Evolutionary conservation across 805 yeast species (phyloP).

Genomic region (Candida gorgasii): DNA sequence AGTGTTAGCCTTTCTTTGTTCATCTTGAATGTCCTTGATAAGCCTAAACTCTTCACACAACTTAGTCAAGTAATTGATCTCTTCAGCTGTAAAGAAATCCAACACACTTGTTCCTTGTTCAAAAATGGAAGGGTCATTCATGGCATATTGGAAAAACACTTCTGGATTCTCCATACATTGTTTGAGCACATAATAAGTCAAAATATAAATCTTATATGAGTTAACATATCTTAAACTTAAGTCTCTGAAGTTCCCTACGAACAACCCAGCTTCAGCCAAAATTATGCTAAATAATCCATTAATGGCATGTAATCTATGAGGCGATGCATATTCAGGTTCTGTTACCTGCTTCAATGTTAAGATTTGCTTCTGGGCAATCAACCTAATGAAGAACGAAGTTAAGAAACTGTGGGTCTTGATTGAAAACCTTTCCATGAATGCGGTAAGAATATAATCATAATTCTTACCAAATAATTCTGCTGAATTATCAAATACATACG

Average conservation of each 20-base stretch:
- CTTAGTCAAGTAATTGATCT: constrained; percentile 34
- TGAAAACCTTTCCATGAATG: constrained; percentile 39
- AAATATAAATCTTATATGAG: constrained; percentile 42
- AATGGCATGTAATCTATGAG: constrained; percentile 30
- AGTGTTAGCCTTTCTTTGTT: constrained; percentile 12
- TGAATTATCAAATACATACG: constrained; percentile 43
- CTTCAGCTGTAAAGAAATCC: constrained; percentile 36
- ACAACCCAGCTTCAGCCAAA: constrained; percentile 40
- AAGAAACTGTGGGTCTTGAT: constrained; percentile 41
- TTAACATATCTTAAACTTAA: constrained; percentile 39
- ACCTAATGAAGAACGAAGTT: constrained; percentile 39
- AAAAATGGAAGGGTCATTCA: constrained; percentile 26
- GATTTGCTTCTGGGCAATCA: constrained; percentile 38
- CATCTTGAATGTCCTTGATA: constrained; percentile 33
- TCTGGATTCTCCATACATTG: constrained; percentile 45
- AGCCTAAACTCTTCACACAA: constrained; percentile 40
- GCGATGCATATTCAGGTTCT: constrained; percentile 16
- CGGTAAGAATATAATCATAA: constrained; percentile 38
- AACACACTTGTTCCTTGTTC: constrained; percentile 42
- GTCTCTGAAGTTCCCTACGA: constrained; percentile 42
- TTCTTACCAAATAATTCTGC: constrained; percentile 42
- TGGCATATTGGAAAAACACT: constrained; percentile 32
- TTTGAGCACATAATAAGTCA: constrained; percentile 39
- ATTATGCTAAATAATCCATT: constrained; percentile 33
- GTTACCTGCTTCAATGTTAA: constrained; percentile 22